Evolutionary conservation across 352 stramenopile species (phyloP).

Genomic region (Globisporangium parvum): DNA sequence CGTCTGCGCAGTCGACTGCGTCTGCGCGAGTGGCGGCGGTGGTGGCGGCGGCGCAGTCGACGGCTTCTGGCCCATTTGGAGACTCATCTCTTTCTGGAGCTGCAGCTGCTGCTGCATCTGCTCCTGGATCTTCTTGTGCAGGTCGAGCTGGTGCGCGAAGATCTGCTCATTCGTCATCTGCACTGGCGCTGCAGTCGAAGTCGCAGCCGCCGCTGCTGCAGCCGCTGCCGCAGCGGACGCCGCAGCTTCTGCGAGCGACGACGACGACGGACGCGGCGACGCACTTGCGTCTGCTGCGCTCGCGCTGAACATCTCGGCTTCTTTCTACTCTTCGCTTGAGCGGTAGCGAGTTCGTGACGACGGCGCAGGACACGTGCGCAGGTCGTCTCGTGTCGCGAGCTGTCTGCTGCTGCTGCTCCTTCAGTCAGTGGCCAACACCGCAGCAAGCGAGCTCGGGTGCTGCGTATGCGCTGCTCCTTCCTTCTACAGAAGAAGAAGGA

Average conservation of each 20-base stretch:
- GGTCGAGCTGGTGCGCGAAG: slow-evolving; percentile 68
- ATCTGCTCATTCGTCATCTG: slow-evolving; percentile 76
- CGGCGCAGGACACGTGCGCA: too few relatives aligned
- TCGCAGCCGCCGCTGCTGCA: not conserved
- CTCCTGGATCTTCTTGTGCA: slow-evolving; percentile 83
- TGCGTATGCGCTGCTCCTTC: too few relatives aligned
- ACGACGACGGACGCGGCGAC: slow-evolving; percentile 4
- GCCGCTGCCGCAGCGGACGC: not conserved
- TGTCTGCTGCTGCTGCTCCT: too few relatives aligned
- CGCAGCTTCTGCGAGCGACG: slow-evolving; percentile 1
- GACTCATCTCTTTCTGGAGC: slow-evolving; percentile 81
- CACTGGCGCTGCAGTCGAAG: slow-evolving; percentile 3
- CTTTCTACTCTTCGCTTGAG: slow-evolving; percentile 1
- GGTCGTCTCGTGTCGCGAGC: too few relatives aligned
- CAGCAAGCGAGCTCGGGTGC: too few relatives aligned
- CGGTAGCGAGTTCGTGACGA: too few relatives aligned
- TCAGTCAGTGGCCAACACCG: too few relatives aligned
- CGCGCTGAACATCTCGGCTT: slow-evolving; percentile 10
- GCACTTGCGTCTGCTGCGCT: not conserved
- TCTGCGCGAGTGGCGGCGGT: not conserved
- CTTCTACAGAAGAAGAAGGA: too few relatives aligned
- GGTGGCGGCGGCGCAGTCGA: slow-evolving; percentile 1
- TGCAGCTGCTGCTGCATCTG: slow-evolving; percentile 86
- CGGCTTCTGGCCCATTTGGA: slow-evolving; percentile 41
- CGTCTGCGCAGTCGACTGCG: not conserved